These are phyloP conservation scores for Aspergillus transmontanensis DNA, from an alignment of 2,329 filamentous ascomycete genomes.

Conservation along the genomic window DNA sequence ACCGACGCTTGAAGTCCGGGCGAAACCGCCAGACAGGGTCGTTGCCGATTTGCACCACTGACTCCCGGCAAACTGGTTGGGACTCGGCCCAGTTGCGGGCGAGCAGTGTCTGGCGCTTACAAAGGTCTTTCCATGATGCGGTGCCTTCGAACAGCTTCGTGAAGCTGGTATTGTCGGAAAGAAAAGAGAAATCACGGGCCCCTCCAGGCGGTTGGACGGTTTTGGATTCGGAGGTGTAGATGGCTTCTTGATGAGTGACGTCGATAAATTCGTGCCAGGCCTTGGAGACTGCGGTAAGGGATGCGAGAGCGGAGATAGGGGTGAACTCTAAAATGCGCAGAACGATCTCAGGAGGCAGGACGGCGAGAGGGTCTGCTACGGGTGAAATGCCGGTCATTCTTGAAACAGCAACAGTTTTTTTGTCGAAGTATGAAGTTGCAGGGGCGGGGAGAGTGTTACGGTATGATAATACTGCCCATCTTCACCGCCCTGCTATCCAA, in stretches of 20 bases:
- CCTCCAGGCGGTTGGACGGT: conserved; percentile 27
- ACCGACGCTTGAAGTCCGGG: conserved; percentile 50
- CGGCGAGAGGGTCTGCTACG: conserved; percentile 29
- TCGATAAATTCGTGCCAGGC: conserved; percentile 49
- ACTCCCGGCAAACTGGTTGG: conserved; percentile 40
- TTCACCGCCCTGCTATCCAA: conserved; percentile 9
- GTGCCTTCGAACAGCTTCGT: conserved; percentile 37
- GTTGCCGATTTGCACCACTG: conserved; percentile 44
- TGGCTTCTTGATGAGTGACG: conserved; percentile 44
- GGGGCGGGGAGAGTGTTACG: conserved; percentile 5
- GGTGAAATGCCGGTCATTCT: conserved; percentile 22
- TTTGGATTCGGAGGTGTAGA: conserved; percentile 45
- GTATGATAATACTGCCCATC: conserved; percentile 11
- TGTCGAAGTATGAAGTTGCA: conserved; percentile 3
- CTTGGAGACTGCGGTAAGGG: conserved; percentile 36
- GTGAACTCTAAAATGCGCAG: conserved; percentile 45
- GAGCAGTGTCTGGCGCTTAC: conserved; percentile 45
- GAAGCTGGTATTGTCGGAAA: conserved; percentile 31
- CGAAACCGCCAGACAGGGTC: conserved; percentile 50
- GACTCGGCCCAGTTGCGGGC: conserved; percentile 41
- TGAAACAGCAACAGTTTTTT: background rate
- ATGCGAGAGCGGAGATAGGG: conserved; percentile 36
- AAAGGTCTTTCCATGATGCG: conserved; percentile 49
- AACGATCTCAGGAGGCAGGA: conserved; percentile 44
- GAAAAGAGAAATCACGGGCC: conserved; percentile 34